Evolutionary conservation across 1,284 basidiomycete genomes (phyloP).

Genomic region (Tilletia caries): DNA sequence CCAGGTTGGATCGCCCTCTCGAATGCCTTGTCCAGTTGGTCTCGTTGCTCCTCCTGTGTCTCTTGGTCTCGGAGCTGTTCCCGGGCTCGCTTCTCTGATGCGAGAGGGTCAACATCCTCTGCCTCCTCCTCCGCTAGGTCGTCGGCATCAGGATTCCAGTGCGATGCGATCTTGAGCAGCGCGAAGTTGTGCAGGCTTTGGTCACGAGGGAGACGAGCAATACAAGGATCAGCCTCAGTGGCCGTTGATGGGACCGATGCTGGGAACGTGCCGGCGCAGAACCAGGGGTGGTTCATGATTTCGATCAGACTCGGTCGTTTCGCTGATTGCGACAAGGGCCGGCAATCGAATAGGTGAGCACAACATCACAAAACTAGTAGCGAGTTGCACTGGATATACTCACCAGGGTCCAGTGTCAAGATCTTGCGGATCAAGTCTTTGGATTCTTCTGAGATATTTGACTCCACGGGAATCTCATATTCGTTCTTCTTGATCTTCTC

Average conservation of each 20-base stretch:
- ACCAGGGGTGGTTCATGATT: slow-evolving; percentile 60
- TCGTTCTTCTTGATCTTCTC: slow-evolving; percentile 90
- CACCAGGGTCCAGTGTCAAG: slow-evolving; percentile 63
- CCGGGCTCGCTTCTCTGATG: slow-evolving; percentile 18
- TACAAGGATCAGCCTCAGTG: neutral
- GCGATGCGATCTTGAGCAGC: slow-evolving; percentile 35
- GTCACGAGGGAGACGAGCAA: slow-evolving; percentile 17
- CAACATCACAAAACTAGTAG: too few relatives aligned
- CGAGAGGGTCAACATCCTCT: slow-evolving; percentile 20
- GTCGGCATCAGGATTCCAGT: slow-evolving; percentile 43
- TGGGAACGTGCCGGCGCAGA: neutral
- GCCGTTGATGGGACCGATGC: neutral
- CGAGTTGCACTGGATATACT: neutral
- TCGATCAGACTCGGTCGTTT: slow-evolving; percentile 75
- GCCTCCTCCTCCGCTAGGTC: slow-evolving; percentile 27
- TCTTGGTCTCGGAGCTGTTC: slow-evolving; percentile 37
- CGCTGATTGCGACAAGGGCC: slow-evolving; percentile 47
- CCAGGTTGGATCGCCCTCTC: slow-evolving; percentile 91
- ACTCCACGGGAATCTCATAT: slow-evolving; percentile 83
- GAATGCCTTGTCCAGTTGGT: slow-evolving; percentile 77
- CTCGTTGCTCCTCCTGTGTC: slow-evolving; percentile 45
- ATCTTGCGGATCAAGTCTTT: slow-evolving; percentile 79
- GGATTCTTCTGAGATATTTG: slow-evolving; percentile 68
- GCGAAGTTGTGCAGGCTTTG: slow-evolving; percentile 42
- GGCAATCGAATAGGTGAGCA: too few relatives aligned